Evolutionary conservation across 1,139 yeast genomes (phyloP).

Genomic region (Nadsonia commutata): DNA sequence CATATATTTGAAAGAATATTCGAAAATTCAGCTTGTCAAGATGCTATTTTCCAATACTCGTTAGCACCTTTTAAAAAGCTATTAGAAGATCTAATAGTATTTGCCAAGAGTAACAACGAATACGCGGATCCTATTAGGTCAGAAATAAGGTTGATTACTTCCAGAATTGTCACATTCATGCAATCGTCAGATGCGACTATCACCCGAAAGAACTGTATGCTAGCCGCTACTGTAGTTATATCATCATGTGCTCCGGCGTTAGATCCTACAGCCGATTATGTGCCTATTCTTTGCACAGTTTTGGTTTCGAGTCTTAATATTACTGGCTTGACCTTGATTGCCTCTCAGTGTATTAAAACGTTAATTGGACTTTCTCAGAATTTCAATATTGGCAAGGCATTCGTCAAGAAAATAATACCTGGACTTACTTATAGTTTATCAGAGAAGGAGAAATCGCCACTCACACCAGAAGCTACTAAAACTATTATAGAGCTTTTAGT

Average conservation of each 20-base stretch:
- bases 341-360: slow-evolving; percentile 44
- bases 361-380: slow-evolving; percentile 32
- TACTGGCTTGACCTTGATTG: slow-evolving; percentile 29
- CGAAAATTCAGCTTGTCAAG: slow-evolving; percentile 26
- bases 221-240: slow-evolving; percentile 45
- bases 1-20: slow-evolving; percentile 48
- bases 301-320: slow-evolving; percentile 25
- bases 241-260: slow-evolving; percentile 37
- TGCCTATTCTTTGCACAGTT: slow-evolving; percentile 25
- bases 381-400: slow-evolving; percentile 16
- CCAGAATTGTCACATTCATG: slow-evolving; percentile 13
- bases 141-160: slow-evolving; percentile 18
- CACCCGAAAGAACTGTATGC: slow-evolving; percentile 30
- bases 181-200: slow-evolving; percentile 15
- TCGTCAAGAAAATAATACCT: slow-evolving; percentile 28
- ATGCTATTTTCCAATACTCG: slow-evolving; percentile 15
- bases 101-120: slow-evolving; percentile 11
- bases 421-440: slow-evolving; percentile 19
- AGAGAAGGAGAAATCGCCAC: slow-evolving; percentile 10
- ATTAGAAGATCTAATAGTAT: slow-evolving; percentile 18
- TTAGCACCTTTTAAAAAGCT: slow-evolving; percentile 21
- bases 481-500: slow-evolving; percentile 42
- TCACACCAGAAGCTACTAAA: slow-evolving; percentile 16
- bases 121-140: slow-evolving; percentile 24
- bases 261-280: slow-evolving; percentile 25